phyloP scores from a whole-genome alignment of 768 basidiomycete genomes.

The Rhodotorula toruloides region DNA sequence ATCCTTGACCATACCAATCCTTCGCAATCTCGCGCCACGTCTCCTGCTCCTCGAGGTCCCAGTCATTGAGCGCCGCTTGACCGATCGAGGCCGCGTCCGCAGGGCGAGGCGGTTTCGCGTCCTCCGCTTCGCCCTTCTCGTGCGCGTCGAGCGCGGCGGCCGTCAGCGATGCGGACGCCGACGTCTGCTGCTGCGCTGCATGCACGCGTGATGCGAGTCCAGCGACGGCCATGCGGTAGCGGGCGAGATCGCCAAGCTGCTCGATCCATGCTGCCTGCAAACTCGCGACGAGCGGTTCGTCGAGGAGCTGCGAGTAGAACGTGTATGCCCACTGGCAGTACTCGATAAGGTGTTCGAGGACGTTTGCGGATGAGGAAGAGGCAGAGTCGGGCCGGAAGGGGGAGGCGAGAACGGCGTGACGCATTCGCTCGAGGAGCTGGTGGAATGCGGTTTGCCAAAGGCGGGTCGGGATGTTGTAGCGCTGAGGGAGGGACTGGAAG shows the following conservation, averaged over 20 bases:
- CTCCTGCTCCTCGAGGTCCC: slow-evolving; percentile 77
- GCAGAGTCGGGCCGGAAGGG: slow-evolving; percentile 42
- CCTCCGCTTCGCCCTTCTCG: not conserved
- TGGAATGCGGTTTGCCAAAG: slow-evolving; percentile 90
- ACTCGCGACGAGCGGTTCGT: slow-evolving; percentile 63
- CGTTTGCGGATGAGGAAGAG: slow-evolving; percentile 48
- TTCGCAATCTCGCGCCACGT: slow-evolving; percentile 81
- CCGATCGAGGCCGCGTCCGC: slow-evolving; percentile 61
- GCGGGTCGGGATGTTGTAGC: slow-evolving; percentile 91
- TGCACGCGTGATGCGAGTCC: slow-evolving; percentile 47
- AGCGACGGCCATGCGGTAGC: slow-evolving; percentile 95
- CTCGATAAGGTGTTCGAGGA: slow-evolving; percentile 86
- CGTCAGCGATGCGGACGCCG: not conserved
- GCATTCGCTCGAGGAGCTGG: slow-evolving; percentile 80
- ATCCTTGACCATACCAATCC: slow-evolving; percentile 86
- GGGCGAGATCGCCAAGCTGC: slow-evolving; percentile 88
- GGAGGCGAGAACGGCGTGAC: slow-evolving; percentile 66
- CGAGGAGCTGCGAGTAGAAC: slow-evolving; percentile 83
- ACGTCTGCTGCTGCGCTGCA: not conserved
- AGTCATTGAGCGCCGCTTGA: slow-evolving; percentile 70
- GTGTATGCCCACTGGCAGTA: slow-evolving; percentile 93
- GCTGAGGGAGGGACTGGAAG: slow-evolving; percentile 77
- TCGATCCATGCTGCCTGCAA: slow-evolving; percentile 90
- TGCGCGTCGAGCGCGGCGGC: not conserved
- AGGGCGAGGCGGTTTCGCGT: not conserved